Evolutionary conservation across 306 rosid species (phyloP), one percentile per base, ranked within the genome.

Genomic region (Rosa persica): DNA sequence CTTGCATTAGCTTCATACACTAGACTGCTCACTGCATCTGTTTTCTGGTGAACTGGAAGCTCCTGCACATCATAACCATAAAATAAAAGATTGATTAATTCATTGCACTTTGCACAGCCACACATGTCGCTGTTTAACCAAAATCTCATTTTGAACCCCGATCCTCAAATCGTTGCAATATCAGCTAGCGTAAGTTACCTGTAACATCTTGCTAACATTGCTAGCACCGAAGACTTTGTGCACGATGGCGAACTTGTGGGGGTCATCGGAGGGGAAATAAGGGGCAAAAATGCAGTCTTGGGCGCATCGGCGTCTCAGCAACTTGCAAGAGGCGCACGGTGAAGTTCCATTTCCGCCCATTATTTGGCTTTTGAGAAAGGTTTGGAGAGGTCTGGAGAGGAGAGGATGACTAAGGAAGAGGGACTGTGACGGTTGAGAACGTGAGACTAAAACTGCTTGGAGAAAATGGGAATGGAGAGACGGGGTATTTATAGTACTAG

Each of bases 201-300:
- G 98, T 52, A 95, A 67, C 96, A 95, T 95, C 85, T 95, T 95
- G 90, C 97, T 88, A 47, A 95, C 90, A 71, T 95, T 95, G 89
- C 98, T 95, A 16, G 98, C 98, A 22, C 98, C 98, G 39, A 92
- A 95, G 82, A 95, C 93, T 85, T 93, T 95, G 85, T 95, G 98
- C 75, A 95, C 98, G 39, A 87, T 89, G 77, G 94, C 93, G 66
- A 95, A 95, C 83, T 89, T 95, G 72, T 89, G 93, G 17, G 98
- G 98, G 49, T 95, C 96, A 62, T 95, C 90, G 27, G 98, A 80
- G 46, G 98, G 93, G 17, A 95, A 95, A 73, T 89, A 95, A 30
- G 98, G 98, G 19, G 98, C 93, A 25, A 95, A 95, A 60, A 84
- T 81, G 89, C 98, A 95, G 78, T 95, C 92, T 57, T 85, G 86